phyloP scores from a whole-genome alignment of 495 filamentous ascomycete species.

The Trichoderma erinaceum region DNA sequence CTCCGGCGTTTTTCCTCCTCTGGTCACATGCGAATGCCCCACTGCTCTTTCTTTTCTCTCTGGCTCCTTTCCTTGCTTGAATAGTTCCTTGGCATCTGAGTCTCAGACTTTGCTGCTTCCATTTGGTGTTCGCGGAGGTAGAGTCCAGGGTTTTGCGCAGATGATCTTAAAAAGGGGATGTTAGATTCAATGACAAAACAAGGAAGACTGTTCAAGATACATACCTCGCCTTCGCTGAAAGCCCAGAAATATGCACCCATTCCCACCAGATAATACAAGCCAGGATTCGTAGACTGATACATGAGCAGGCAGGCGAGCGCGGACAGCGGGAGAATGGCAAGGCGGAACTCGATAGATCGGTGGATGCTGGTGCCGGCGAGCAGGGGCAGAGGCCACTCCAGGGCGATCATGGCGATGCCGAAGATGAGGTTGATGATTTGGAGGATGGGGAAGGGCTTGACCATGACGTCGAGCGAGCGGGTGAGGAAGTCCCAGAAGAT shows the following conservation, averaged over 20 bases:
- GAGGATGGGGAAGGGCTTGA: slow-evolving; percentile 80
- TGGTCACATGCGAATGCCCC: neutral
- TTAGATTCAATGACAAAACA: no score
- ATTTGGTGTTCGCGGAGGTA: slow-evolving; percentile 33
- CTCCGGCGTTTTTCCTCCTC: neutral
- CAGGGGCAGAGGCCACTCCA: slow-evolving; percentile 82
- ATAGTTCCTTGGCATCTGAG: neutral
- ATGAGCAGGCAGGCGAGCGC: slow-evolving; percentile 69
- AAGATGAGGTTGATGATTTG: slow-evolving; percentile 94
- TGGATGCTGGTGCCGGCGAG: slow-evolving; percentile 66
- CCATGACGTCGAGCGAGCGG: slow-evolving; percentile 78
- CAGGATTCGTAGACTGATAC: slow-evolving; percentile 90
- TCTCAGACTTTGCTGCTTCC: neutral
- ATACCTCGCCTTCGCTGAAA: slow-evolving; percentile 92
- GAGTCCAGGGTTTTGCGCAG: slow-evolving; percentile 47
- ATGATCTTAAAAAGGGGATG: slow-evolving; percentile 34
- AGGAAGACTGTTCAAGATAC: no score
- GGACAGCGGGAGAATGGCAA: slow-evolving; percentile 76
- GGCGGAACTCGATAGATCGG: slow-evolving; percentile 76
- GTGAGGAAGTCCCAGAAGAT: slow-evolving; percentile 97
- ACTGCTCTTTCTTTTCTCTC: neutral
- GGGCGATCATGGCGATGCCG: slow-evolving; percentile 71
- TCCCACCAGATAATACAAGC: slow-evolving; percentile 85
- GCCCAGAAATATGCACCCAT: slow-evolving; percentile 92
- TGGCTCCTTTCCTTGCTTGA: neutral